A percentile compares a stretch with the other conserved stretches of the same genome.
Evolutionary conservation across 345 rosid species (phyloP).

Genomic region (Rhizophora apiculata): DNA sequence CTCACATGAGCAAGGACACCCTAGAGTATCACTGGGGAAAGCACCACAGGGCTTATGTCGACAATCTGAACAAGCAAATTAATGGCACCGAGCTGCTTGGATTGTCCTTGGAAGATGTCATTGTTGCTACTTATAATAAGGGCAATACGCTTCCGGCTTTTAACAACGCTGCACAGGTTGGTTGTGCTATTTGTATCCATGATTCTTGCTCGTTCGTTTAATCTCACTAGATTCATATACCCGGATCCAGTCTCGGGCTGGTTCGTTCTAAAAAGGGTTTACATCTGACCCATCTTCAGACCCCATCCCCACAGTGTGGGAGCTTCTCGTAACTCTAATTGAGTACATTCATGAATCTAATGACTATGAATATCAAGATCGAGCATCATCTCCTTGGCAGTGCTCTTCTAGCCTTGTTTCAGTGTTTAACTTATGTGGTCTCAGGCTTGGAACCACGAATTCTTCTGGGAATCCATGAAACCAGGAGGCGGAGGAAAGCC

Average conservation of each 20-base stretch:
- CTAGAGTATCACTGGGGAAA: constrained; percentile 93
- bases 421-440: background rate
- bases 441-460: constrained; percentile 95
- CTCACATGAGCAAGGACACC: constrained; percentile 76
- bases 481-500: constrained; percentile 97
- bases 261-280: too few relatives aligned
- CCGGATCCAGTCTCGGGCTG: too few relatives aligned
- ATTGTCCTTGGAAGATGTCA: constrained; percentile 57
- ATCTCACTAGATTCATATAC: background rate
- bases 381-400: background rate
- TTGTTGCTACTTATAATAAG: constrained; percentile 55
- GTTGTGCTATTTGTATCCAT: background rate
- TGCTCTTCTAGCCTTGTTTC: background rate
- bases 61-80: constrained; percentile 79
- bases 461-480: constrained; percentile 91
- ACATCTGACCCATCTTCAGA: too few relatives aligned
- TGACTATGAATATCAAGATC: too few relatives aligned
- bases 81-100: constrained; percentile 64
- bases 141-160: constrained; percentile 83
- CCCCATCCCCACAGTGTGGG: too few relatives aligned
- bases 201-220: background rate
- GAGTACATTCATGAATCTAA: too few relatives aligned
- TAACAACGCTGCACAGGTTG: constrained; percentile 92
- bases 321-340: too few relatives aligned
- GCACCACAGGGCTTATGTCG: constrained; percentile 83